These are phyloP conservation scores for Drechslera avenae DNA, from an alignment of 2,329 filamentous ascomycete genomes.

Conservation along the genomic window DNA sequence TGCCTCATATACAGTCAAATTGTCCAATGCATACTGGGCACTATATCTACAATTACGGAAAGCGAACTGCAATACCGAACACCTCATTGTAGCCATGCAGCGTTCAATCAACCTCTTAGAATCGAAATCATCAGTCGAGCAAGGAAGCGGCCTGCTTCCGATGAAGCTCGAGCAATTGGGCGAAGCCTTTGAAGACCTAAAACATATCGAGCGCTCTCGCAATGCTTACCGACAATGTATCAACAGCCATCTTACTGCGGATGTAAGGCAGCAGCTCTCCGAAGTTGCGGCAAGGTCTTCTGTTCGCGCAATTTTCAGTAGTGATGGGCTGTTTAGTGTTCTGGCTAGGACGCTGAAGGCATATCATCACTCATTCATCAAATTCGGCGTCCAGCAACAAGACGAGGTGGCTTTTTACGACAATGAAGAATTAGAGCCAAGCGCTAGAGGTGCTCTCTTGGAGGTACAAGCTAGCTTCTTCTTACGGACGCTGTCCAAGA, in stretches of 20 bases:
- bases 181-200: constrained; percentile 61
- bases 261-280: constrained; percentile 61
- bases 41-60: constrained; percentile 61
- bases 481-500: constrained; percentile 35
- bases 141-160: constrained; percentile 63
- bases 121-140: constrained; percentile 59
- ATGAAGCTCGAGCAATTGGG: constrained; percentile 71
- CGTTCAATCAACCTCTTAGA: constrained; percentile 68
- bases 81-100: constrained; percentile 62
- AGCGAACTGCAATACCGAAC: constrained; percentile 50
- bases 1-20: constrained; percentile 59
- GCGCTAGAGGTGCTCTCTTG: constrained; percentile 46
- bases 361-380: constrained; percentile 60
- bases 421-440: constrained; percentile 30
- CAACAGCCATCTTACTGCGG: constrained; percentile 64
- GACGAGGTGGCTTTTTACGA: constrained; percentile 55
- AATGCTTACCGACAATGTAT: constrained; percentile 66
- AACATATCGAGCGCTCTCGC: constrained; percentile 62
- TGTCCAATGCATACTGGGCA: constrained; percentile 75
- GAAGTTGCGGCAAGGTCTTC: constrained; percentile 57
- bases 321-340: constrained; percentile 55
- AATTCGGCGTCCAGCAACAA: constrained; percentile 53
- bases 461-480: constrained; percentile 51
- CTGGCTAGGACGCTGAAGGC: constrained; percentile 65
- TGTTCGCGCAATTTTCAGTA: constrained; percentile 60